A percentile compares a stretch with the other conserved stretches of the same genome.
Evolutionary conservation across 78 protist genomes (phyloP).

Genomic region (Parvularia atlantis): DNA sequence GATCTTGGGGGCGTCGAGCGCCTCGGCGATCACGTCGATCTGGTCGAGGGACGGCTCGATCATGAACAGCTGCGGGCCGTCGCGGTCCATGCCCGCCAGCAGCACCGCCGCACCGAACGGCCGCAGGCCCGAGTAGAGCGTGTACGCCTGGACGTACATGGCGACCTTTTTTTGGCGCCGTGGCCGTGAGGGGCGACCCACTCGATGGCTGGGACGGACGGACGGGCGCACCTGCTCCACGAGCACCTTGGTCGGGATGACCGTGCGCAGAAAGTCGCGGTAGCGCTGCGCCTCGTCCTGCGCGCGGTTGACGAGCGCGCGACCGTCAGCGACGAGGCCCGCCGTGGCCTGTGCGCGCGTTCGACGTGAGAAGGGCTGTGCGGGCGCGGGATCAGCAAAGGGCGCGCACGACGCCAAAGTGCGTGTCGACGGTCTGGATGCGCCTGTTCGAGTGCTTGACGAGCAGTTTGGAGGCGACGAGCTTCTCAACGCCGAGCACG

Average conservation of each 20-base stretch:
- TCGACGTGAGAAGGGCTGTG: not conserved
- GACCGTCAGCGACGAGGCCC: conserved; percentile 87
- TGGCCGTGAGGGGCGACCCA: too few relatives aligned
- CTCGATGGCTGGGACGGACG: too few relatives aligned
- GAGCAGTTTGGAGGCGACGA: conserved; percentile 74
- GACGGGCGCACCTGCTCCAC: too few relatives aligned
- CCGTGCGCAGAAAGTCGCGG: conserved; percentile 41
- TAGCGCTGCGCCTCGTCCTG: conserved; percentile 72
- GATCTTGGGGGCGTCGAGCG: too few relatives aligned
- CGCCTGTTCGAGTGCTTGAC: conserved; percentile 64
- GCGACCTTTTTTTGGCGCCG: too few relatives aligned
- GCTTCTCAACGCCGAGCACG: conserved; percentile 95
- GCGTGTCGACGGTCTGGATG: conserved; percentile 62
- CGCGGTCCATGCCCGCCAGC: conserved; percentile 53
- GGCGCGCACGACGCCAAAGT: conserved; percentile 67
- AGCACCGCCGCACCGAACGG: conserved; percentile 92
- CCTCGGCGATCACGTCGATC: too few relatives aligned
- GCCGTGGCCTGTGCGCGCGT: conserved; percentile 35
- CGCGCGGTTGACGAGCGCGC: conserved; percentile 70
- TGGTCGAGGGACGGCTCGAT: conserved; percentile 97
- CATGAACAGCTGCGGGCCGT: conserved; percentile 76
- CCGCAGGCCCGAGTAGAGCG: conserved; percentile 66
- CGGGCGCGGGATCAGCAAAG: too few relatives aligned
- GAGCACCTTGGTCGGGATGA: conserved; percentile 59
- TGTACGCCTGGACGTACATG: conserved; percentile 18